Evolutionary conservation across 257 asterid species (phyloP), one percentile per base, ranked within the genome.

Genomic region (Nicotiana noctiflora): DNA sequence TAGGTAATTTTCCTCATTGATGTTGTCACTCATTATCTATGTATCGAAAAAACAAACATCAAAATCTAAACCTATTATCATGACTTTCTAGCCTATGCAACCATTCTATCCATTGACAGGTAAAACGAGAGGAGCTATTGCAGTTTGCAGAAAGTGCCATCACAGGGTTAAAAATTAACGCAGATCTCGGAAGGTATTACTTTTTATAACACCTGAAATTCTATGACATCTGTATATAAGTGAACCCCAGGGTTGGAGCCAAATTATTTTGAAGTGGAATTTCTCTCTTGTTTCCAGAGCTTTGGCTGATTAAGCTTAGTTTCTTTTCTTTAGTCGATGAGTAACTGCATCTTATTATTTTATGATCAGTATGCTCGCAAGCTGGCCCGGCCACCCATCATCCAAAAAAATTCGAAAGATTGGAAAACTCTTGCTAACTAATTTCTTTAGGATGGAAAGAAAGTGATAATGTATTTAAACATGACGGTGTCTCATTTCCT

Each of bases 111-210:
- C 77, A 84, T 79, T 82, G 76, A 67, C 84, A 95, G 99, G 99
- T 92, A 88, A 95, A 95, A 88, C 86, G 97, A 81, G 99, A 95
- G 80, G 99, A 95, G 84, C 86, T 95, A 86, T 97, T 95, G 82
- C 98, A 92, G 88, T 95, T 95, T 84, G 95, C 95, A 31, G 99
- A 95, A 90, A 97, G 92, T 82, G 98, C 99, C 56, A 92, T 95
- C 82, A 93, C 98, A 82, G 99, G 99, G 74, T 84, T 95, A 90
- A 95, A 95, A 91, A 82, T 87, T 78, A 95, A 91, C 87, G 97
- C 97, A n/a, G 98, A 92, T 62, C 77, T 90, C 60, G 88, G 89
- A 85, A 93, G 99, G 99, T 95, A 83, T 67, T 32, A 3, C 60
- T 72, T 72, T 8, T 46, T 72, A 72, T 72, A 56, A 37, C 32